Percentiles rank a stretch among this genome's conserved stretches.
Evolutionary conservation across 257 asterid species (phyloP).

Genomic region (Handroanthus guayacan): DNA sequence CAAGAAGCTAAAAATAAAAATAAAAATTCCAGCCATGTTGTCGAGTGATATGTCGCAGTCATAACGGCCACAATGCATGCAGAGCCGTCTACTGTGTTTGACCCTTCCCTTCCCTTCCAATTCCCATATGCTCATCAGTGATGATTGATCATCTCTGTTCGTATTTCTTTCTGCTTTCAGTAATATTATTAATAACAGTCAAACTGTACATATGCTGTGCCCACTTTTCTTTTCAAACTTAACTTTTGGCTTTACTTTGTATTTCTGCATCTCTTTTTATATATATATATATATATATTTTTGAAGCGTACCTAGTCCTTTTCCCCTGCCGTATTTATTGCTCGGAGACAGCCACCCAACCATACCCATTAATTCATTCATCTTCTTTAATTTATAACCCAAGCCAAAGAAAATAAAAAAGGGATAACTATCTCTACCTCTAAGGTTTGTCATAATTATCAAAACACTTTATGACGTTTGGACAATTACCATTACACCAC

Average conservation of each 20-base stretch:
- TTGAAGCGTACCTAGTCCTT: conserved; percentile 16
- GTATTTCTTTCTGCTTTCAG: conserved; percentile 24
- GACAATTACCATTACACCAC: no score
- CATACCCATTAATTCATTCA: conserved; percentile 35
- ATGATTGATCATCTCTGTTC: background rate
- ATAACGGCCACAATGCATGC: conserved; percentile 49
- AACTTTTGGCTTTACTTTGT: background rate
- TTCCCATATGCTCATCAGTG: no score
- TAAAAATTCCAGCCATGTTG: conserved; percentile 48
- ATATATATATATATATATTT: background rate
- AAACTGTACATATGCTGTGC: conserved; percentile 15
- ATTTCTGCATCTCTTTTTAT: background rate
- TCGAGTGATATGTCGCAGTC: conserved; percentile 82
- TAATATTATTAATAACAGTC: conserved; percentile 40
- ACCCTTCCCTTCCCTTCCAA: background rate
- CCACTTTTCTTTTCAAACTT: conserved; percentile 32
- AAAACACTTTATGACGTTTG: no score
- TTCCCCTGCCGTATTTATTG: conserved; percentile 39
- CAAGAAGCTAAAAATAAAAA: conserved; percentile 41
- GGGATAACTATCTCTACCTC: no score
- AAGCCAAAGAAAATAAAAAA: no score
- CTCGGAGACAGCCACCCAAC: conserved; percentile 39
- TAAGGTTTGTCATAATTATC: no score
- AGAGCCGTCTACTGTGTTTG: background rate
- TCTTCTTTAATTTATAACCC: background rate